Conservation (phyloP, 108 stramenopile genomes). For the Fistulifera solaris region DNA sequence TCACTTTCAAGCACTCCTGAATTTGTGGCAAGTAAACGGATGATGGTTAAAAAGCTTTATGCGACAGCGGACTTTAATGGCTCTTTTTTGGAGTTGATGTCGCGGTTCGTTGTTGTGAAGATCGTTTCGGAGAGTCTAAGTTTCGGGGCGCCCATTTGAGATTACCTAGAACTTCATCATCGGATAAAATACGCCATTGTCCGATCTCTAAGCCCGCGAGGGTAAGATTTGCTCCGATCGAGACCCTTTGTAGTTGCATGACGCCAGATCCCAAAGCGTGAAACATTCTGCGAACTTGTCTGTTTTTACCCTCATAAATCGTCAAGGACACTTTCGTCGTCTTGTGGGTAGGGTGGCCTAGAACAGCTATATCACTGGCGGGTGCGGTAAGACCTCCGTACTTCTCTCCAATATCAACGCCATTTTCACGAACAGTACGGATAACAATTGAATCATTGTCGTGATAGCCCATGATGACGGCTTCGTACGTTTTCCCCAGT, state of each 20-base stretch:
- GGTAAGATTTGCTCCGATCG: constrained; percentile 28
- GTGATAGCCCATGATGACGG: constrained; percentile 59
- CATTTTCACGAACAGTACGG: constrained; percentile 18
- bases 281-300: constrained; percentile 65
- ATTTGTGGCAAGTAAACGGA: too few species aligned
- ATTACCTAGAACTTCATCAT: constrained; percentile 26
- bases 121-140: too few species aligned
- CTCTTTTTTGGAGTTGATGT: too few species aligned
- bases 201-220: constrained; percentile 29
- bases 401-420: constrained; percentile 45
- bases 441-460: constrained; percentile 9
- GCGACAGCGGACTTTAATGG: too few species aligned
- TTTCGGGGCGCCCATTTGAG: constrained; percentile 27
- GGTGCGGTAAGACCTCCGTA: constrained; percentile 48
- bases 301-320: constrained; percentile 56
- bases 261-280: constrained; percentile 64
- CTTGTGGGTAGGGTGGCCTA: constrained; percentile 42
- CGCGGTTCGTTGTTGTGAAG: too few species aligned
- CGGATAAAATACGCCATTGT: constrained; percentile 45
- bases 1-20: too few species aligned
- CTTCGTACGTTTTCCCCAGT: constrained; percentile 49
- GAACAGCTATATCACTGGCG: constrained; percentile 26
- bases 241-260: constrained; percentile 42
- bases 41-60: too few species aligned
- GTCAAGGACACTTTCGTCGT: constrained; percentile 49